Evolutionary conservation across 2,329 filamentous ascomycete species (phyloP).

Genomic region (Botrytis squamosa): DNA sequence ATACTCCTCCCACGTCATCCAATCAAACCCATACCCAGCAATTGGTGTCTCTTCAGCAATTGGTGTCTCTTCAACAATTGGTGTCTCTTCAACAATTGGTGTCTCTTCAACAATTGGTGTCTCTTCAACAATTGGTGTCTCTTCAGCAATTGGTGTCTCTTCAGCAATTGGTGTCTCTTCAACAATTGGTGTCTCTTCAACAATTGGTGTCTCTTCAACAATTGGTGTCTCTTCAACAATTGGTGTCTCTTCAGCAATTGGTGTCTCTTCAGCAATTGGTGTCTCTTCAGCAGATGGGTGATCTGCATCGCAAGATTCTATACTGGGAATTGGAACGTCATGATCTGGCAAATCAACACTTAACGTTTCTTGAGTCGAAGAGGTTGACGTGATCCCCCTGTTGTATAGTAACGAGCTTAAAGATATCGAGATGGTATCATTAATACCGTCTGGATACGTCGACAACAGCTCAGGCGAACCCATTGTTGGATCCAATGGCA

Average conservation of each 20-base stretch:
- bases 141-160: not conserved
- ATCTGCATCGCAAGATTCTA: not conserved
- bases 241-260: not conserved
- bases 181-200: too few relatives aligned
- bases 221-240: too few relatives aligned
- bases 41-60: not conserved
- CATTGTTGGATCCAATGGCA: fast-evolving
- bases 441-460: not conserved
- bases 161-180: not conserved
- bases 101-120: not conserved
- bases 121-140: not conserved
- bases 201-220: not conserved
- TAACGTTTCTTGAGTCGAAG: fast-evolving
- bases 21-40: not conserved
- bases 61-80: not conserved
- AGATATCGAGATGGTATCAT: not conserved
- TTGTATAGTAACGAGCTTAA: not conserved
- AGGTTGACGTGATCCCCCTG: not conserved
- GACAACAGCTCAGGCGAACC: not conserved
- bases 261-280: too few relatives aligned
- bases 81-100: not conserved
- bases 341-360: not conserved
- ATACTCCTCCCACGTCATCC: not conserved
- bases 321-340: not conserved
- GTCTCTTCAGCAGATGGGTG: not conserved